These are phyloP conservation scores for Fusarium dimerum DNA, from an alignment of 2,329 filamentous ascomycete species.

Conservation along the genomic window DNA sequence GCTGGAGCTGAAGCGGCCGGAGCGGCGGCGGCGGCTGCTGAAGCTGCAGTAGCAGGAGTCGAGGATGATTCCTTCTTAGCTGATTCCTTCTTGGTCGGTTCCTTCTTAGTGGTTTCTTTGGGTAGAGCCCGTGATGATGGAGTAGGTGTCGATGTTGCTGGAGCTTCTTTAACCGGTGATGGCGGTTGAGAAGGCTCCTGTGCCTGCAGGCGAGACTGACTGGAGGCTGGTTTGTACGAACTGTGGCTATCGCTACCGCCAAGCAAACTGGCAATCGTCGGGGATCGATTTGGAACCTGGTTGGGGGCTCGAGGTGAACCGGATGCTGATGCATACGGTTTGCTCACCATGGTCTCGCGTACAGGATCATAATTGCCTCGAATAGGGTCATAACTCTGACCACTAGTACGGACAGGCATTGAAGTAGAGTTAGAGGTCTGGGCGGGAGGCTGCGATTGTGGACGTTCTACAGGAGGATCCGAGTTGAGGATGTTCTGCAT, in stretches of 20 bases:
- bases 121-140: slow-evolving; percentile 33
- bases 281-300: slow-evolving; percentile 56
- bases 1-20: slow-evolving; percentile 14
- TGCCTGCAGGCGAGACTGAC: slow-evolving; percentile 33
- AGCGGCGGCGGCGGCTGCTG: too few species aligned
- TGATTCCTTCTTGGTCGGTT: too few species aligned
- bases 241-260: slow-evolving; percentile 38
- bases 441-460: slow-evolving; percentile 22
- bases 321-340: slow-evolving; percentile 47
- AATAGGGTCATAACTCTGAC: slow-evolving; percentile 88
- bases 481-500: slow-evolving; percentile 61
- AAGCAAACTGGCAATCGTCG: slow-evolving; percentile 87
- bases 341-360: slow-evolving; percentile 60
- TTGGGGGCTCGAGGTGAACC: slow-evolving; percentile 50
- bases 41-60: too few species aligned
- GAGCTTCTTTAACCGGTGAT: slow-evolving; percentile 44
- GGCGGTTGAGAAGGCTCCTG: slow-evolving; percentile 43
- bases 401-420: slow-evolving; percentile 61
- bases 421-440: slow-evolving; percentile 43
- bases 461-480: slow-evolving; percentile 35
- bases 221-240: slow-evolving; percentile 27
- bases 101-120: slow-evolving; percentile 42
- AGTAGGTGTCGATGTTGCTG: slow-evolving; percentile 35
- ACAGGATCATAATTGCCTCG: slow-evolving; percentile 71
- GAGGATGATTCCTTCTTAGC: too few species aligned